phyloP scores from a whole-genome alignment of 106 monocot species.

The Acorus gramineus region DNA sequence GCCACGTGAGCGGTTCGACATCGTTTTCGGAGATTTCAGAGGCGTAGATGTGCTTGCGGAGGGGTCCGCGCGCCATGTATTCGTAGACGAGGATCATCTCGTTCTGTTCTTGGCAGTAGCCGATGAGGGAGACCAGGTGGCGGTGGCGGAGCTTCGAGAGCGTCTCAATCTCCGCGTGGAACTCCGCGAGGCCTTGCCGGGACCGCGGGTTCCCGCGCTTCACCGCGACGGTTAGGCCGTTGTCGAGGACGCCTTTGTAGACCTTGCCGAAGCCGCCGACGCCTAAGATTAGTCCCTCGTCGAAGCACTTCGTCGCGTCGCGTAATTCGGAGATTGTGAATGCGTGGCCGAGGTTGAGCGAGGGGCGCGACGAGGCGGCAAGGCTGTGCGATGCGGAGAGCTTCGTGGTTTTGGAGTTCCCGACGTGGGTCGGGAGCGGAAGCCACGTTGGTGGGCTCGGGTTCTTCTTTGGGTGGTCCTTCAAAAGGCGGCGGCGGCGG shows the following conservation, averaged over 20 bases:
- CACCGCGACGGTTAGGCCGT: constrained; percentile 46
- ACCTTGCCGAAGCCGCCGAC: constrained; percentile 68
- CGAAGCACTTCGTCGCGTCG: constrained; percentile 44
- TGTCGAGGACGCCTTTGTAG: constrained; percentile 29
- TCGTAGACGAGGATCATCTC: constrained; percentile 74
- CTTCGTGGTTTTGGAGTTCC: too few relatives aligned
- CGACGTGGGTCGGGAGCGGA: too few relatives aligned
- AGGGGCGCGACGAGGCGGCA: too few relatives aligned
- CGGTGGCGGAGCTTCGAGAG: constrained; percentile 64
- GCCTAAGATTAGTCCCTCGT: constrained; percentile 45
- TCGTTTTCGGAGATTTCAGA: too few relatives aligned
- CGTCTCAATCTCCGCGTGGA: constrained; percentile 74
- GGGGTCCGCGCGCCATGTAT: constrained; percentile 51
- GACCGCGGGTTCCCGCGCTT: constrained; percentile 59
- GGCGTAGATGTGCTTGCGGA: constrained; percentile 48
- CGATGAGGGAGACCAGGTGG: constrained; percentile 62
- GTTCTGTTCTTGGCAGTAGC: constrained; percentile 56
- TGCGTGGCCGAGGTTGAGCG: constrained; percentile 27
- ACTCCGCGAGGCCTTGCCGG: constrained; percentile 54
- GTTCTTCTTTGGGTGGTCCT: too few relatives aligned
- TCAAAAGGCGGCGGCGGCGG: too few relatives aligned
- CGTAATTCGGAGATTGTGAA: constrained; percentile 41
- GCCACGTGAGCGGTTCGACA: constrained; percentile 32
- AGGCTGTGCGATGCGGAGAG: too few relatives aligned
- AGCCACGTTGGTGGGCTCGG: too few relatives aligned